phyloP scores from a whole-genome alignment of 805 yeast species.

The Candida taoyuanica region DNA sequence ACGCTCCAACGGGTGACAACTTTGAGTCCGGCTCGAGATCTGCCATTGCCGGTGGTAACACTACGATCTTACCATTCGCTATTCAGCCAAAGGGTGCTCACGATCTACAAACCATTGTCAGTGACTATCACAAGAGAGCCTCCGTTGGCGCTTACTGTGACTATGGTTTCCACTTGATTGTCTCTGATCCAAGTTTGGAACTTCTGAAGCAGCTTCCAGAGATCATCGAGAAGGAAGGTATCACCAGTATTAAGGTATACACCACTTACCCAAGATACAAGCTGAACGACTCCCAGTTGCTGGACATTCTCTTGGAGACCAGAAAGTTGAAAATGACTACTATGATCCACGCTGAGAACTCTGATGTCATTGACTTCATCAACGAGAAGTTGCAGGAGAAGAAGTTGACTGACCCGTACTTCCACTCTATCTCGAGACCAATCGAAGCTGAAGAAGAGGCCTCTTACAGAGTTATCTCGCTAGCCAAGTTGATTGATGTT shows the following conservation, averaged over 20 bases:
- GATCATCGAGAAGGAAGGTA: constrained; percentile 27
- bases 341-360: constrained; percentile 50
- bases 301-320: constrained; percentile 35
- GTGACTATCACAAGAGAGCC: constrained; percentile 31
- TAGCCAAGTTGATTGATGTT: constrained; percentile 40
- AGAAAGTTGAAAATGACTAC: constrained; percentile 41
- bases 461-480: constrained; percentile 41
- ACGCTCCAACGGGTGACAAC: constrained; percentile 39
- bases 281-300: constrained; percentile 36
- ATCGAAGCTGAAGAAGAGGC: constrained; percentile 45
- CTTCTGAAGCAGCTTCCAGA: constrained; percentile 31
- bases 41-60: constrained; percentile 48
- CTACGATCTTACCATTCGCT: constrained; percentile 45
- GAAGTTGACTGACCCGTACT: constrained; percentile 37
- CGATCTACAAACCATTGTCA: constrained; percentile 28
- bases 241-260: constrained; percentile 30
- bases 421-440: constrained; percentile 43
- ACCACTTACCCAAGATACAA: constrained; percentile 42
- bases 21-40: constrained; percentile 41
- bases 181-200: constrained; percentile 32
- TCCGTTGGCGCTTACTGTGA: constrained; percentile 37
- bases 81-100: constrained; percentile 34
- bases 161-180: constrained; percentile 44
- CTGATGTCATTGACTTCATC: constrained; percentile 40
- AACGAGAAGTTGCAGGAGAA: constrained; percentile 36